A percentile compares a stretch with the other conserved stretches of the same genome.
Evolutionary conservation across 1,139 yeast species (phyloP).

Genomic region (Taiozyma onychis): DNA sequence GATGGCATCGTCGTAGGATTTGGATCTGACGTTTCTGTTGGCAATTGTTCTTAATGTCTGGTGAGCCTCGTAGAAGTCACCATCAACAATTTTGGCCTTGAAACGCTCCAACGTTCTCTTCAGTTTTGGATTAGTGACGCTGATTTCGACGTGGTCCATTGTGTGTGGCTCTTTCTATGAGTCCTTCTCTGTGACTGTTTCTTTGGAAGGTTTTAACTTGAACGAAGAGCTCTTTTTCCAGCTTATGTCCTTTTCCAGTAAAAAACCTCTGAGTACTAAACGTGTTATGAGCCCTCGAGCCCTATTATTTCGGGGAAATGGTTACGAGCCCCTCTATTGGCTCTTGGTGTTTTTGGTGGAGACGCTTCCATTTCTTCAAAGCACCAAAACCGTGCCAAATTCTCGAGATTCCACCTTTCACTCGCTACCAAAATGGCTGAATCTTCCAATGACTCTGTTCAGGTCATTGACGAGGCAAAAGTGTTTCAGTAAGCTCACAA

Average conservation of each 20-base stretch:
- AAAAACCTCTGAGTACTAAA: no score
- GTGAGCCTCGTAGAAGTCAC: conserved; percentile 90
- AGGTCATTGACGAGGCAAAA: conserved; percentile 76
- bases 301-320: no score
- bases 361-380: no score
- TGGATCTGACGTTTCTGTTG: conserved; percentile 70
- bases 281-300: no score
- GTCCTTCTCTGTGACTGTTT: no score
- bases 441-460: conserved; percentile 38
- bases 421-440: neutral
- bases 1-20: conserved; percentile 63
- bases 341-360: neutral
- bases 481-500: conserved; percentile 39
- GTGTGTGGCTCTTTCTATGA: neutral
- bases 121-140: conserved; percentile 33
- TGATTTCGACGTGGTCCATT: conserved; percentile 5
- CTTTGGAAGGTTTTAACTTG: no score
- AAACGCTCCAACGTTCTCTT: conserved; percentile 59
- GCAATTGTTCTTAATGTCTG: conserved; percentile 88
- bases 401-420: neutral
- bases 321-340: neutral
- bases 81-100: conserved; percentile 61
- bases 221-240: no score
- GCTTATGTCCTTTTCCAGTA: no score
- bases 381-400: neutral